Conservation (phyloP, 139 green algal species). For the Tetradesmus lagerheimii region DNA sequence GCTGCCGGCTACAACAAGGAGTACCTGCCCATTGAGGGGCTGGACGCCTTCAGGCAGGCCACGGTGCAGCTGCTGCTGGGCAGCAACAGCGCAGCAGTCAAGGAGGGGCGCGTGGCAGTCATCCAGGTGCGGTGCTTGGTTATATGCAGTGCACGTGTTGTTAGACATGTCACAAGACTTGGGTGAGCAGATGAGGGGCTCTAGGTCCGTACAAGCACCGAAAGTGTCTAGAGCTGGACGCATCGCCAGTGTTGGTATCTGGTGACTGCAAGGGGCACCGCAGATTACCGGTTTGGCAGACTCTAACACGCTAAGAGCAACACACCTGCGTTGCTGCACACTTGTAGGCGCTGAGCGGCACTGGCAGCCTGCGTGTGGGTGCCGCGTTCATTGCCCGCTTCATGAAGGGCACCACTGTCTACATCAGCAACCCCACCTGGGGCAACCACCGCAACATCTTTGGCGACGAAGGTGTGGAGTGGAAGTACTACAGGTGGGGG, state of each 20-base stretch:
- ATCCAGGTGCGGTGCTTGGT: constrained; percentile 15
- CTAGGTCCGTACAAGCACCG: too few relatives aligned
- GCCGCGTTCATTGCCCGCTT: constrained; percentile 92
- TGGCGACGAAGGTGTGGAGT: constrained; percentile 88
- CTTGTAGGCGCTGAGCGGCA: constrained; percentile 95
- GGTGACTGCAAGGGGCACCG: too few relatives aligned
- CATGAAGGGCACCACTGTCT: constrained; percentile 71
- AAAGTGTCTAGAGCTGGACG: too few relatives aligned
- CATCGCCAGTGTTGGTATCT: too few relatives aligned
- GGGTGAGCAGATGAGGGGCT: too few relatives aligned
- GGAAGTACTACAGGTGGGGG: constrained; percentile 82
- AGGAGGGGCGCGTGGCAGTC: constrained; percentile 66
- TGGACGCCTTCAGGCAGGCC: constrained; percentile 88
- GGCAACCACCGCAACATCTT: constrained; percentile 98
- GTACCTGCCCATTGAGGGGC: constrained; percentile 96
- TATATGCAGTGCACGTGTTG: too few relatives aligned
- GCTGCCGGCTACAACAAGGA: constrained; percentile 90
- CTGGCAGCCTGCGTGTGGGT: constrained; percentile 92
- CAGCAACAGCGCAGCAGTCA: constrained; percentile 72
- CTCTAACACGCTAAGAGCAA: not conserved
- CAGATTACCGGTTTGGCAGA: too few relatives aligned
- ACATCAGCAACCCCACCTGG: constrained; percentile 93
- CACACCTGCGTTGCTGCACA: not conserved
- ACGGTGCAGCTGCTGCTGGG: constrained; percentile 94
- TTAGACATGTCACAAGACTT: too few relatives aligned